Evolutionary conservation across 768 basidiomycete genomes (phyloP).

Genomic region (Cubamyces lactineus): DNA sequence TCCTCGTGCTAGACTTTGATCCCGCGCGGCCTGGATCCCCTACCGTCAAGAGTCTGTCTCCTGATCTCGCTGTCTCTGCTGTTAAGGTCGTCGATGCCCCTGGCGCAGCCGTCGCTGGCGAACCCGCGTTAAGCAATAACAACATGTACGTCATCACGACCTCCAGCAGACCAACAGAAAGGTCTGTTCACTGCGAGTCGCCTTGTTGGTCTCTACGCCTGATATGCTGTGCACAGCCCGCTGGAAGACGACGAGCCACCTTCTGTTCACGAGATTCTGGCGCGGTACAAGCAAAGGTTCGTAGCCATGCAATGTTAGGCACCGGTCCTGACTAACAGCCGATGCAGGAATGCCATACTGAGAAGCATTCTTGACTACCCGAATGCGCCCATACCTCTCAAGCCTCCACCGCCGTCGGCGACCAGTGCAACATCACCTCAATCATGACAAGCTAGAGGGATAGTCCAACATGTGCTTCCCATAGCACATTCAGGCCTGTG

Average conservation of each 20-base stretch:
- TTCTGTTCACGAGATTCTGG: slow-evolving; percentile 53
- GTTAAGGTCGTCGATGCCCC: slow-evolving; percentile 75
- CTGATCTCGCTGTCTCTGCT: slow-evolving; percentile 52
- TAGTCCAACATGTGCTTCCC: no score
- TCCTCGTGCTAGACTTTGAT: slow-evolving; percentile 74
- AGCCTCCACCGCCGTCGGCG: neutral
- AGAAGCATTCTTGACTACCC: slow-evolving; percentile 59
- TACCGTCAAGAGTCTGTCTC: slow-evolving; percentile 54
- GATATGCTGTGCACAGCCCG: slow-evolving; percentile 16
- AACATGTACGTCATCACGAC: slow-evolving; percentile 81
- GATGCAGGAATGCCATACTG: slow-evolving; percentile 53
- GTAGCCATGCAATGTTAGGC: slow-evolving; percentile 2
- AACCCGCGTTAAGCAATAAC: slow-evolving; percentile 47
- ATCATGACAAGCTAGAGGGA: neutral
- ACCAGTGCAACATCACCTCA: slow-evolving; percentile 2
- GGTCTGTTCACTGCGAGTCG: slow-evolving; percentile 38
- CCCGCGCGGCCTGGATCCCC: slow-evolving; percentile 43
- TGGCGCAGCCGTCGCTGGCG: slow-evolving; percentile 60
- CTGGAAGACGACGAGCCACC: slow-evolving; percentile 40
- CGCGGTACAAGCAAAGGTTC: slow-evolving; percentile 73
- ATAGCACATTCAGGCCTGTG: no score
- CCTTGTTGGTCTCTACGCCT: neutral
- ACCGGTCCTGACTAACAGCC: neutral
- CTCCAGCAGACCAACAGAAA: slow-evolving; percentile 51
- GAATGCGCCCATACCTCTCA: neutral